Base-by-base conservation (phyloP, 768 basidiomycete species). In the Leccinum olivaceopallidum region DNA sequence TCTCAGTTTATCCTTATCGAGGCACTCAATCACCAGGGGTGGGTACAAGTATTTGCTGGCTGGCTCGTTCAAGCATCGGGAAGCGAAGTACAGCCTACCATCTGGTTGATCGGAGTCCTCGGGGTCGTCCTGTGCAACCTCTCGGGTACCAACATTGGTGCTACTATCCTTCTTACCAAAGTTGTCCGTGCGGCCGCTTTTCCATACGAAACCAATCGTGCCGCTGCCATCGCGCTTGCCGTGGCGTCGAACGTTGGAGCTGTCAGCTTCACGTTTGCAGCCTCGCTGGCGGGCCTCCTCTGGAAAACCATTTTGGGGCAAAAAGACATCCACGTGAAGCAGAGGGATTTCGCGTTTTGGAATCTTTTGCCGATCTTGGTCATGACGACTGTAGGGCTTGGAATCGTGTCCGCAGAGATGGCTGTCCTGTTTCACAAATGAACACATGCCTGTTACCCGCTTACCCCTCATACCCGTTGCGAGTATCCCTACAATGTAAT, bases 1-100 rank as follows among this genome's bases (percentile, higher is more conserved):
- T 88, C 90, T 1, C 94, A 95, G 74, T 98, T 98, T 77, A 93
- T 98, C 65, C 84, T 98, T 59, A 92, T 96, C 60, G 90, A 95
- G 69, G 90, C 82, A 0, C 81, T 98, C 6, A 80, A 86, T 13
- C 81, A 85, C 62, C 86, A 88, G 60, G 94, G 94, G 28, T 98
- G 95, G 94, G 92, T 96, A 9, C 80, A 85, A 13, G 80, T 95
- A 24, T 96, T 95, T 69, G 88, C 86, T 0, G 65, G 65, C 3
- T 92, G 92, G 90, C 78, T 88, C 37, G 69, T 78, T 56, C 78
- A 66, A 68, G 87, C 74, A 18, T 79, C 79, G 0, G 55, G 59
- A 1, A 66, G 75, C 0, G 63, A 81, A 51, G 78, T 84, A 61
- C 75, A 80, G 57, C 78, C 82, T 4, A 77, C 82, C 6, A 79